Conservation (phyloP, 2,329 filamentous ascomycete species). For the Cordyceps tenuipes region DNA sequence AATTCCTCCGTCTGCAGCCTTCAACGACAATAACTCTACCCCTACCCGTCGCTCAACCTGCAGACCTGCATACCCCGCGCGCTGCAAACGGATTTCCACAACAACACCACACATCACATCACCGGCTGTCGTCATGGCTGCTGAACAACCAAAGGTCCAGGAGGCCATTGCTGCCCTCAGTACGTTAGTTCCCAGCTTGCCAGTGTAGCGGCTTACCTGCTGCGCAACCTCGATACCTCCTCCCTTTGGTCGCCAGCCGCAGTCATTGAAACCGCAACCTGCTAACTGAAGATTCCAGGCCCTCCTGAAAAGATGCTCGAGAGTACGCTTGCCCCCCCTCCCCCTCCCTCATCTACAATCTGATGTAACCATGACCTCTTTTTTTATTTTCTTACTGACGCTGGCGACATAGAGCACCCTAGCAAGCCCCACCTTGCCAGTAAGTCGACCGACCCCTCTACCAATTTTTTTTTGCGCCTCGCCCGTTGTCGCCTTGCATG, state of each 20-base stretch:
- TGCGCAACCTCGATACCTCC: not conserved
- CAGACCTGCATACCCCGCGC: not conserved
- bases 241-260: not conserved
- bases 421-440: conserved; percentile 59
- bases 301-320: conserved; percentile 59
- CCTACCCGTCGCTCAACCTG: not conserved
- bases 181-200: conserved; percentile 13
- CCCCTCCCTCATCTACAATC: not conserved
- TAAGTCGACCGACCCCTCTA: conserved; percentile 32
- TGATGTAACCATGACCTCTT: conserved; percentile 9
- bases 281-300: conserved; percentile 34
- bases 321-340: conserved; percentile 39
- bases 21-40: not conserved
- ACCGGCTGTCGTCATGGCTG: conserved; percentile 33
- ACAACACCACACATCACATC: not conserved
- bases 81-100: not conserved
- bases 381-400: conserved; percentile 6
- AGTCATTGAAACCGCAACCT: not conserved
- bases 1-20: not conserved
- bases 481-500: not conserved
- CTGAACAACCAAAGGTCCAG: conserved; percentile 23
- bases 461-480: conserved; percentile 10
- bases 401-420: conserved; percentile 48
- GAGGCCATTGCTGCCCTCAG: conserved; percentile 25
- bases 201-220: not conserved